These are phyloP conservation scores for Aspergillus cavernicola DNA, from an alignment of 495 filamentous ascomycete species.

Conservation along the genomic window DNA sequence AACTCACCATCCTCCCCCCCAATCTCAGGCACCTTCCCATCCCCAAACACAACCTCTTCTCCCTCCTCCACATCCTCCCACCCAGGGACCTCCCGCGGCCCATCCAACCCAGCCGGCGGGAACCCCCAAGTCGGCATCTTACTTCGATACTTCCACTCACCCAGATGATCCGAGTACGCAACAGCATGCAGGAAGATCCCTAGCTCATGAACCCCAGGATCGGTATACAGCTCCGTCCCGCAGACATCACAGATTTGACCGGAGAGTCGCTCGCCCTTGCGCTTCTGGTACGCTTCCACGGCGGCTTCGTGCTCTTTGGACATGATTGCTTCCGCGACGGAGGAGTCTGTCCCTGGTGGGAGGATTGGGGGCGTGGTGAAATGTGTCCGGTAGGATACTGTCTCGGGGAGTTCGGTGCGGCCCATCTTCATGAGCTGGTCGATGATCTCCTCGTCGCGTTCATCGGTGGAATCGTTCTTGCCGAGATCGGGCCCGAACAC, in stretches of 20 bases:
- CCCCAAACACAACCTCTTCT: slow-evolving; percentile 32
- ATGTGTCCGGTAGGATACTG: slow-evolving; percentile 69
- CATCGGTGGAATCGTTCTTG: slow-evolving; percentile 59
- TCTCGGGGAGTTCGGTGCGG: slow-evolving; percentile 84
- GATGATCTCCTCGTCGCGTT: slow-evolving; percentile 85
- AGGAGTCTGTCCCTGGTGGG: slow-evolving; percentile 36
- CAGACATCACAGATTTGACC: slow-evolving; percentile 78
- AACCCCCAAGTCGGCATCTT: slow-evolving; percentile 81
- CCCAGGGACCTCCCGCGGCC: slow-evolving; percentile 51
- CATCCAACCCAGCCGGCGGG: slow-evolving; percentile 61
- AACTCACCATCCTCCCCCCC: background rate
- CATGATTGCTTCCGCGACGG: slow-evolving; percentile 41
- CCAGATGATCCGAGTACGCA: slow-evolving; percentile 76
- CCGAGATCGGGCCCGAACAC: slow-evolving; percentile 85
- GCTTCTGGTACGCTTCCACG: slow-evolving; percentile 77
- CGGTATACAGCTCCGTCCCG: slow-evolving; percentile 83
- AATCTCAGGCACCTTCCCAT: slow-evolving; percentile 1
- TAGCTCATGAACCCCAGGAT: slow-evolving; percentile 84
- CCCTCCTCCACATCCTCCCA: slow-evolving; percentile 34
- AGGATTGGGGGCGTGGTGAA: slow-evolving; percentile 41
- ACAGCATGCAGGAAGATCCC: slow-evolving; percentile 91
- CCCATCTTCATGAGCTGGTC: slow-evolving; percentile 83
- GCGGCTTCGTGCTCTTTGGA: slow-evolving; percentile 72
- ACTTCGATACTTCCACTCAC: slow-evolving; percentile 83
- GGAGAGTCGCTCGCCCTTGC: slow-evolving; percentile 82